A percentile compares a stretch with the other conserved stretches of the same genome.
Conservation (phyloP, 768 basidiomycete species). For the Suillus subluteus region DNA sequence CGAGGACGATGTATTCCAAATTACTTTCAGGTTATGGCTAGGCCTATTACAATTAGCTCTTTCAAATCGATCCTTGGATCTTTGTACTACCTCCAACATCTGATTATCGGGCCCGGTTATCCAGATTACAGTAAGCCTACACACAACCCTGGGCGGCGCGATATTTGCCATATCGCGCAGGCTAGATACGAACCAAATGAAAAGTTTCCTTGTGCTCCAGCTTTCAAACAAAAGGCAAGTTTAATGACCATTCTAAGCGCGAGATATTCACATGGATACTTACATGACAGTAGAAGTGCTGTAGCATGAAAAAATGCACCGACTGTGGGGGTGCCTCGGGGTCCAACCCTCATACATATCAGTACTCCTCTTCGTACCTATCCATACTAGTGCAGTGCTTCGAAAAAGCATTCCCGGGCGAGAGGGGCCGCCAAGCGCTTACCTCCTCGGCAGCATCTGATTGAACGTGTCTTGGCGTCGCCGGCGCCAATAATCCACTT, state of each 20-base stretch:
- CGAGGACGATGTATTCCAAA: constrained; percentile 11
- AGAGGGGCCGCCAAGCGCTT: constrained; percentile 50
- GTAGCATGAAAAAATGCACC: neutral
- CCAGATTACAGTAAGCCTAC: neutral
- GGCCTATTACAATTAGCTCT: neutral
- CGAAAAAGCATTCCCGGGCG: constrained; percentile 34
- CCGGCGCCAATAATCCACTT: constrained; percentile 12
- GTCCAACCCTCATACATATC: constrained; percentile 4
- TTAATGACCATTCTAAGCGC: neutral
- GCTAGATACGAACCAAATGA: neutral
- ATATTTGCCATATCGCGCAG: neutral
- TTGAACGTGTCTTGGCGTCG: constrained; percentile 19
- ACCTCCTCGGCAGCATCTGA: constrained; percentile 40
- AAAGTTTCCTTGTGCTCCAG: neutral
- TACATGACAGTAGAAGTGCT: constrained; percentile 3
- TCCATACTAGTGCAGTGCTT: constrained; percentile 21
- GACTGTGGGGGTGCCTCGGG: neutral
- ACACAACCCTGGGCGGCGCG: neutral
- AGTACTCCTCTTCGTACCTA: constrained; percentile 36
- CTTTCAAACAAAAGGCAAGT: constrained; percentile 3
- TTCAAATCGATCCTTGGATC: neutral
- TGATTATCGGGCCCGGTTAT: neutral
- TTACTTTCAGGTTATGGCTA: neutral
- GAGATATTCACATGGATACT: neutral
- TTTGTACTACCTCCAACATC: neutral